Base-by-base conservation (phyloP, 2,329 filamentous ascomycete species). In the Ophiostoma australiae region DNA sequence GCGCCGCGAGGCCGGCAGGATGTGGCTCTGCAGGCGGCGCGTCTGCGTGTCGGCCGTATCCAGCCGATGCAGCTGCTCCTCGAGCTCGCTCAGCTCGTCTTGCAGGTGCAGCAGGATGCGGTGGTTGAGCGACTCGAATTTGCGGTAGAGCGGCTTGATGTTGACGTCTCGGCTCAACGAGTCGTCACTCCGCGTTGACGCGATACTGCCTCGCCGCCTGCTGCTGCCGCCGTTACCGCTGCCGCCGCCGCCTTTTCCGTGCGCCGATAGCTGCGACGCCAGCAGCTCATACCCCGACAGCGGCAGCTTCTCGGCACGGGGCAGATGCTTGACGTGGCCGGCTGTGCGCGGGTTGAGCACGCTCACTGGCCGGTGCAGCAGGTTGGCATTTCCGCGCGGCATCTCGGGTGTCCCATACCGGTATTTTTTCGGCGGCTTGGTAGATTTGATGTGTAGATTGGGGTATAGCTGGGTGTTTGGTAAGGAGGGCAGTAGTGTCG, bases 71-170 rank as follows among this genome's bases (percentile, higher is more conserved):
- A 97, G 84, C 71, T 94, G 88, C 76, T 93, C 89, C 79, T 97
- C 93, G 52, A 97, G 82, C 75, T 94, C 90, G 39, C 85, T 84
- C 23, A 97, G 87, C 78, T 97, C 92, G 77, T 97, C 93, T 79
- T 97, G 94, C 20, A 97, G 83, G 73, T 95, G 89, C 0, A 97
- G 83, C 2, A 97, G 81, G 2, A 97, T 81, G 2, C 94, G 89
- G 77, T 97, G 93, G 76, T 95, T 94, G 23, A 97, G 81, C 13
- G 87, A 85, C 77, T 92, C 90, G 76, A 97, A 97, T 71, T 90
- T 90, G 63, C 94, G 88, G 78, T 97, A 97, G 72, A 97, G 85
- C 0, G 92, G 92, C 13, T 63, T 63, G 23, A 63, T 63, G n/a
- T 63, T 33, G 13, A 20, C 27, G 27, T 31, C 27, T 17, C 23